Evolutionary conservation across 352 stramenopile species (phyloP), one percentile per base, ranked within the genome.

Genomic region (Plasmopara halstedii): DNA sequence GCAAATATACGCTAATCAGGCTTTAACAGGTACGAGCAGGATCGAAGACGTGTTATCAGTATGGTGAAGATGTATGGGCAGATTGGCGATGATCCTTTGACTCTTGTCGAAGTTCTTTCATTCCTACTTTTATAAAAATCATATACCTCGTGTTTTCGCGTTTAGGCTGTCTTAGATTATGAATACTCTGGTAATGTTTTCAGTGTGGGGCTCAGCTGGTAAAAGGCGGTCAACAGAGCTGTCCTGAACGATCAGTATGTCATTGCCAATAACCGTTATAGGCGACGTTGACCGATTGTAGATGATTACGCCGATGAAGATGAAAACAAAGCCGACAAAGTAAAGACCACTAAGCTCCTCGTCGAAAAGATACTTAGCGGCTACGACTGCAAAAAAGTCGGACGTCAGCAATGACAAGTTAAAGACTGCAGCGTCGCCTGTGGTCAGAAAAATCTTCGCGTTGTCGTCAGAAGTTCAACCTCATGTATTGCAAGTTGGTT

Each of bases 321-420:
- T 86, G 50, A 93, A 42, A 38, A 64, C 63, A 45, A 96, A 85
- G 11, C 85, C 84, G n/a, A 94, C 42, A 53, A 93, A 96, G 67
- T 96, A 96, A 23, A 95, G 62, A 40, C 52, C 70, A 42, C 56
- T 78, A 29, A 95, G 64, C 25, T 76, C 50, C 43, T 94, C 63
- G 36, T 81, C 46, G 96, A 82, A 83, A 65, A 96, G 43, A 69
- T 85, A 86, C 92, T 95, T 60, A 92, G 62, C 70, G 3, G 71
- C 77, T 19, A 94, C 64, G 38, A 98, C 88, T 0, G 91, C 90
- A 67, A 97, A 99, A 29, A 98, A 82, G 60, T 98, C 95, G 39
- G 90, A 95, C 14, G 92, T 96, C 55, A 99, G 88, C 44, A 99
- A 61, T 9, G 87, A 97, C 34, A 99, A 62, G 70, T 98, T 98